These are phyloP conservation scores for Apophysomyces variabilis DNA, from an alignment of 371 early-diverging fungal genomes.

Conservation along the genomic window DNA sequence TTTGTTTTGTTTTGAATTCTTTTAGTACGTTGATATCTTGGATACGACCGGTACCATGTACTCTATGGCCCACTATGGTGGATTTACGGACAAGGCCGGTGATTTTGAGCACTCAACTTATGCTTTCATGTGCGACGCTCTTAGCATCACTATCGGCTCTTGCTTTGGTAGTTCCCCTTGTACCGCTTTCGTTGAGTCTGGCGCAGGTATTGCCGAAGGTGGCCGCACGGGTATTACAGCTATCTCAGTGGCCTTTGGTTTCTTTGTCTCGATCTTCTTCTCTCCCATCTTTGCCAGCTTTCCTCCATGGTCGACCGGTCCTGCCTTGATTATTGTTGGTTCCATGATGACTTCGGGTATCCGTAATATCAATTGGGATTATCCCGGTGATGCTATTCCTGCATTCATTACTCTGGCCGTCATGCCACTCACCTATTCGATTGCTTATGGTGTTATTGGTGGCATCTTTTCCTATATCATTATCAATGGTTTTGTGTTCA, in stretches of 20 bases:
- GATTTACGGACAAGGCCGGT: slow-evolving; percentile 73
- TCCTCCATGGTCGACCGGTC: slow-evolving; percentile 86
- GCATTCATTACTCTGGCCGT: slow-evolving; percentile 77
- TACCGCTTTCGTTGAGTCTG: slow-evolving; percentile 81
- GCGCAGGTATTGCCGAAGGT: slow-evolving; percentile 83
- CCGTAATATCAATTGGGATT: slow-evolving; percentile 76
- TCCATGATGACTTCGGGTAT: slow-evolving; percentile 78
- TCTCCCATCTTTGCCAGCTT: slow-evolving; percentile 85
- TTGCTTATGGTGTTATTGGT: slow-evolving; percentile 73
- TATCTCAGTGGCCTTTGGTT: slow-evolving; percentile 64
- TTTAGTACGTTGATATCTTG: slow-evolving; percentile 72
- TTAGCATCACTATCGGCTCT: slow-evolving; percentile 67
- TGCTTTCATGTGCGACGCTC: slow-evolving; percentile 77
- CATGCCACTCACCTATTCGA: slow-evolving; percentile 79
- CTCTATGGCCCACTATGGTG: slow-evolving; percentile 82
- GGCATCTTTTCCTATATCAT: slow-evolving; percentile 63
- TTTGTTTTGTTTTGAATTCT: not conserved
- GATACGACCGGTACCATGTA: slow-evolving; percentile 82
- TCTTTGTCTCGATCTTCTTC: slow-evolving; percentile 79
- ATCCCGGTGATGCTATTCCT: slow-evolving; percentile 76
- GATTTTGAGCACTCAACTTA: slow-evolving; percentile 77
- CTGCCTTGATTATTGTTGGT: slow-evolving; percentile 80
- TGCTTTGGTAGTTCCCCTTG: slow-evolving; percentile 76
- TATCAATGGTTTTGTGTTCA: slow-evolving; percentile 57
- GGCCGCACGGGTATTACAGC: slow-evolving; percentile 80